Evolutionary conservation across 75 land plant species (phyloP), one percentile per base, ranked within the genome.

Genomic region (Adiantum capillusveneris): DNA sequence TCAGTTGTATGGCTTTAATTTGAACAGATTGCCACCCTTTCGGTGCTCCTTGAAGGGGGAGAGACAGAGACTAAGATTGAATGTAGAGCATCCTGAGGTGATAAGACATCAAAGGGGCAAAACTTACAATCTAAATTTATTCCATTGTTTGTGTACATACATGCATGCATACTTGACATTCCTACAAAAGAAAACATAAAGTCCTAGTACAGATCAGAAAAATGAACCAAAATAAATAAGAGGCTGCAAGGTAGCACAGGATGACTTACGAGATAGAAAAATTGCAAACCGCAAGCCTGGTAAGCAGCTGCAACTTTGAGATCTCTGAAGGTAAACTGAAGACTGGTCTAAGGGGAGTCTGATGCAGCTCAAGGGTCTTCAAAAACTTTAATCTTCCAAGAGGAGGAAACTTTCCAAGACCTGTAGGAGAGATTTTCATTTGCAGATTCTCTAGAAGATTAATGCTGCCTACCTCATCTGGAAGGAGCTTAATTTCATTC

Each of bases 191-290:
- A n/a, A n/a, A n/a, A n/a, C n/a, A n/a, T n/a, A n/a, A n/a, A n/a
- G n/a, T n/a, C n/a, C n/a, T n/a, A n/a, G n/a, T n/a, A n/a, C n/a
- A n/a, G n/a, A n/a, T n/a, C n/a, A n/a, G n/a, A n/a, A n/a, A 19
- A 22, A 51, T 9, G 53, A 55, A 29, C 5, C 3, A 2, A 6
- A 17, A 46, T 14, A 2, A 17, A 6, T 16, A 45, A 20, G 14
- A 46, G 6, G 61, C 25, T 18, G 41, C n/a, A n/a, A n/a, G n/a
- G n/a, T n/a, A n/a, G n/a, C n/a, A n/a, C n/a, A n/a, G n/a, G n/a
- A n/a, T n/a, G 12, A 53, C 75, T 72, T 67, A 92, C 97, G 84
- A 82, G 3, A 92, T 80, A 21, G 94, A 87, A 62, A 92, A 88
- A 54, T 92, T 81, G 39, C 89, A 84, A 44, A 92, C 71, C 19